Evolutionary conservation across 176 grass and related monocot genomes (phyloP), one percentile per base, ranked within the genome.

Genomic region (Cenchrus americanus): DNA sequence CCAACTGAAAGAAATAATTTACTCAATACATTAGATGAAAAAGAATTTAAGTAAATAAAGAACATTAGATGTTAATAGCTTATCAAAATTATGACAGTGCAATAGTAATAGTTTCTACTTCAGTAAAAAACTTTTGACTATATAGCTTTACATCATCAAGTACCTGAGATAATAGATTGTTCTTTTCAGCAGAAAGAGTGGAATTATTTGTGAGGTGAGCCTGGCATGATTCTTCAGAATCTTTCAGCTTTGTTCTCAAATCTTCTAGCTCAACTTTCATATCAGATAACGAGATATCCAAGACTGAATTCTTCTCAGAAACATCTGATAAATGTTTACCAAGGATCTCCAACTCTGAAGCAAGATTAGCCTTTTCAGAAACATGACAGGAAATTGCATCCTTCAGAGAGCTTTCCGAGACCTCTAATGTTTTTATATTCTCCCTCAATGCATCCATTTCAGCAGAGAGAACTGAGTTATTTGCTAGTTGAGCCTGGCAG

Each of bases 111-210:
- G 66, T 79, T 72, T 71, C 59, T 73, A 74, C 8, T 43, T 62
- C 48, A 82, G 37, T 51, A 10, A 15, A 81, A 19, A 89, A 71
- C 15, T 74, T 3, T 37, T 69, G 48, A 86, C 6, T 75, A 42
- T 80, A 8, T 65, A 86, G 65, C 13, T 22, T 83, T 9, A 76
- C 58, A 79, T 82, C 22, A 77, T 46, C 67, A 37, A 14, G 30
- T 89, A 96, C 94, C 94, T 93, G 88, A 84, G 77, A 91, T 58
- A 89, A 83, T 44, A 91, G 41, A 73, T 91, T 84, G 67, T 78
- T 80, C 72, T 91, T 96, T 85, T 93, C 86, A 62, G 83, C 83
- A 80, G 86, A 79, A 78, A 92, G 83, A 79, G 60, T 74, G 7
- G 63, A 86, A 40, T 80, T 86, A 73, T 78, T 54, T 62, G 82